phyloP scores from a whole-genome alignment of 176 grass and related monocot genomes.

The Urochloa ruziziensis region DNA sequence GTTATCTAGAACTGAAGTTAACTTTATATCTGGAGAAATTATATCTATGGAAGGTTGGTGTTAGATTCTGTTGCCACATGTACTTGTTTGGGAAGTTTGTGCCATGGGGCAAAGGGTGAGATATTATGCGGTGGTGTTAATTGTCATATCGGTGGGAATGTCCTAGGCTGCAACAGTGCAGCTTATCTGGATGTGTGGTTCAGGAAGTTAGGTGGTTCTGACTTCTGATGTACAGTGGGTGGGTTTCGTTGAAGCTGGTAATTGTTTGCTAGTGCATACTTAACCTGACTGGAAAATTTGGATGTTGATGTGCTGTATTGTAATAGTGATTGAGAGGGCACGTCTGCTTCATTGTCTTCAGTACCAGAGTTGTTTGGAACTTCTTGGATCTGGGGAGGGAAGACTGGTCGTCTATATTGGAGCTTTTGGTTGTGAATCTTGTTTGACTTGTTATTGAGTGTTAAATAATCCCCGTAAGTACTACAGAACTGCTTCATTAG shows the following conservation, averaged over 20 bases:
- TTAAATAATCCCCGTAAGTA: not conserved
- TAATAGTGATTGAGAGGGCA: not conserved
- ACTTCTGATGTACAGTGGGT: constrained; percentile 14
- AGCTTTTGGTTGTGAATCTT: constrained; percentile 15
- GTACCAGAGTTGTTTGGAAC: not conserved
- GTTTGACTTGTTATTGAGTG: not conserved
- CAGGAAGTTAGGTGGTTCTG: not conserved
- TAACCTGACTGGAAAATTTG: constrained; percentile 23
- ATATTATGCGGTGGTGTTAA: not conserved
- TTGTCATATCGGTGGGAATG: constrained; percentile 20
- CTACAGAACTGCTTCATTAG: not conserved
- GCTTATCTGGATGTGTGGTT: constrained; percentile 14
- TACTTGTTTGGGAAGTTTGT: not conserved
- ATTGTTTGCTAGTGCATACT: constrained; percentile 18
- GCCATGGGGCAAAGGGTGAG: not conserved
- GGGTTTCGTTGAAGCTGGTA: constrained; percentile 24
- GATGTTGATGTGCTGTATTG: constrained; percentile 34
- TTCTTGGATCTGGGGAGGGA: constrained; percentile 6
- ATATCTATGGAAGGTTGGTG: not conserved
- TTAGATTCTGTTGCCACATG: constrained; percentile 1
- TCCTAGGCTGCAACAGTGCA: not conserved
- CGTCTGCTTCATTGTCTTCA: constrained; percentile 11
- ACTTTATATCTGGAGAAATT: not conserved
- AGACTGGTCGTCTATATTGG: not conserved
- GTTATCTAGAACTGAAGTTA: not conserved